A percentile compares a stretch with the other conserved stretches of the same genome.
phyloP scores from a whole-genome alignment of 495 filamentous ascomycete genomes.

The Eremomyces bilateralis region DNA sequence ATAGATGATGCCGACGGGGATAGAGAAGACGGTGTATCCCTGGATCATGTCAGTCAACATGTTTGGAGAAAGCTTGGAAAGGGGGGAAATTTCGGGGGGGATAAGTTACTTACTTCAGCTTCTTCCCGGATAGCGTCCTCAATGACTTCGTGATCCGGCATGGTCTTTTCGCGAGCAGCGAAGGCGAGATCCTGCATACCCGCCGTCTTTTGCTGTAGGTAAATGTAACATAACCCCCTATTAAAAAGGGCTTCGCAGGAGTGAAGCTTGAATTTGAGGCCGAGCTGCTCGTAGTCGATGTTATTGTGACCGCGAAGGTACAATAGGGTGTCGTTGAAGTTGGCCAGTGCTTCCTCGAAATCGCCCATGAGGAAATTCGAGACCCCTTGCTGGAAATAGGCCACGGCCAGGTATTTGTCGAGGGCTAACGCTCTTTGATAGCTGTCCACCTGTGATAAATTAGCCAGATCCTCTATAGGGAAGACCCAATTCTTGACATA shows the following conservation, averaged over 20 bases:
- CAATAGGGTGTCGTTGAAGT: constrained; percentile 95
- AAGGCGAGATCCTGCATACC: constrained; percentile 82
- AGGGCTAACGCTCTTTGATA: constrained; percentile 78
- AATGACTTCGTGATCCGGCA: constrained; percentile 90
- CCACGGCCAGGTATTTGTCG: constrained; percentile 89
- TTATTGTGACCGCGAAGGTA: constrained; percentile 90
- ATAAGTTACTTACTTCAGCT: constrained; percentile 66
- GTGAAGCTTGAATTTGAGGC: constrained; percentile 85
- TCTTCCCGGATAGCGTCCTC: constrained; percentile 87
- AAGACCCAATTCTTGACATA: constrained; percentile 26
- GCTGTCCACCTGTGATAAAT: constrained; percentile 51
- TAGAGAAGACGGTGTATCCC: constrained; percentile 98
- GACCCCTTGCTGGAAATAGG: constrained; percentile 96
- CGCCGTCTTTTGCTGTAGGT: constrained; percentile 70
- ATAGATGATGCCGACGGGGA: constrained; percentile 88
- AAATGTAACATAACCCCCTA: constrained; percentile 91
- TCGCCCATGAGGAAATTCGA: constrained; percentile 95
- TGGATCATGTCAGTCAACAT: constrained; percentile 15
- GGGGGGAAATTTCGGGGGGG: not conserved
- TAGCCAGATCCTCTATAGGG: not conserved
- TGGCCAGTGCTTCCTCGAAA: constrained; percentile 90
- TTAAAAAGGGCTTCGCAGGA: constrained; percentile 99
- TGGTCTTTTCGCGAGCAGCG: constrained; percentile 89
- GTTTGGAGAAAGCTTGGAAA: not conserved
- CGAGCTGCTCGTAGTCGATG: constrained; percentile 96